Percentiles rank a stretch among this genome's conserved stretches.
Evolutionary conservation across 805 yeast species (phyloP).

Genomic region (Barnettozyma salicaria): DNA sequence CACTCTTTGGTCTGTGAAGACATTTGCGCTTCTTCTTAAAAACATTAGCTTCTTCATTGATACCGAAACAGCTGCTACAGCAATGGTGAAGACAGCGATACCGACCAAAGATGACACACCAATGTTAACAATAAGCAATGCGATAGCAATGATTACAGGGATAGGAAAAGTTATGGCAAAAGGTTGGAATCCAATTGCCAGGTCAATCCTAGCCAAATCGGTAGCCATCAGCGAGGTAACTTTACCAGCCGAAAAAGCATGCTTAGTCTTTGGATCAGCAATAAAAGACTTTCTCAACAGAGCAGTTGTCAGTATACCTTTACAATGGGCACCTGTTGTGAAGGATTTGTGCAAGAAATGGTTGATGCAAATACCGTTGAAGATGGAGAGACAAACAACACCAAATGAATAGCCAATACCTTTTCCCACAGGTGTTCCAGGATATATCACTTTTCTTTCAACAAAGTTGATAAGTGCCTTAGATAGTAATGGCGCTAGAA

Average conservation of each 20-base stretch:
- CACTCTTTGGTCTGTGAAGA: constrained; percentile 60
- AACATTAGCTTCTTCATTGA: constrained; percentile 43
- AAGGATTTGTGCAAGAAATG: constrained; percentile 47
- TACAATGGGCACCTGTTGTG: constrained; percentile 59
- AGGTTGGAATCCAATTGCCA: constrained; percentile 58
- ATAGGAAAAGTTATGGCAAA: constrained; percentile 50
- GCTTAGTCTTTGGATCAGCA: constrained; percentile 47
- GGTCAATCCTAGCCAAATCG: constrained; percentile 68
- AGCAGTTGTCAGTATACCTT: constrained; percentile 61
- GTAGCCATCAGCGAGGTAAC: constrained; percentile 73
- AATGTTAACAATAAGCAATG: constrained; percentile 54
- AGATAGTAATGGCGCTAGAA: constrained; percentile 50
- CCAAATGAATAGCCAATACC: constrained; percentile 63
- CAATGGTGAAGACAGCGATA: constrained; percentile 44
- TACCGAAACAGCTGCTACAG: constrained; percentile 39
- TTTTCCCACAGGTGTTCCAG: constrained; percentile 32
- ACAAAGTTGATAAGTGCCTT: constrained; percentile 51
- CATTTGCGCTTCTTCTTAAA: constrained; percentile 49
- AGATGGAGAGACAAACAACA: constrained; percentile 38
- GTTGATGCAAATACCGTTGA: constrained; percentile 37
- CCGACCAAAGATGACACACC: constrained; percentile 71
- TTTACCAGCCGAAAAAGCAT: constrained; percentile 51
- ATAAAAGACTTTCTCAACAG: constrained; percentile 58
- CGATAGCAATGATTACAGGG: constrained; percentile 59
- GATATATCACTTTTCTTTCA: constrained; percentile 35